phyloP scores from a whole-genome alignment of 2,329 filamentous ascomycete genomes.

The Cryoendolithus antarcticus region DNA sequence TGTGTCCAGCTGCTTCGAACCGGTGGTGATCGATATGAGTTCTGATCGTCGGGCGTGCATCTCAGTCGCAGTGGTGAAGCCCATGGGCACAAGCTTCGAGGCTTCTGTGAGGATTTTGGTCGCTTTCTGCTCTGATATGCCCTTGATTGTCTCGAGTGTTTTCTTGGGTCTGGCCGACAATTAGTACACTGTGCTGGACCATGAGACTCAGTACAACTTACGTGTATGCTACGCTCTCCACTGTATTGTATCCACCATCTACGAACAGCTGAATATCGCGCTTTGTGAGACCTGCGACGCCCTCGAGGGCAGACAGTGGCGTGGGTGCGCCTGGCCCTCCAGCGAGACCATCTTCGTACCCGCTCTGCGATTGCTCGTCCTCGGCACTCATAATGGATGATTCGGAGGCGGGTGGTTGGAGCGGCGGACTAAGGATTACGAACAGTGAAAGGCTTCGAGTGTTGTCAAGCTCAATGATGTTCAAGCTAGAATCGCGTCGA shows the following conservation, averaged over 20 bases:
- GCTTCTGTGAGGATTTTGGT: slow-evolving; percentile 83
- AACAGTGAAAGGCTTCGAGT: no score
- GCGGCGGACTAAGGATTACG: no score
- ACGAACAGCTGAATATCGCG: slow-evolving; percentile 42
- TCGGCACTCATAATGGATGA: slow-evolving; percentile 32
- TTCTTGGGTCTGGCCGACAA: slow-evolving; percentile 45
- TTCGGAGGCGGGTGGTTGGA: no score
- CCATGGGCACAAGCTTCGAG: slow-evolving; percentile 94
- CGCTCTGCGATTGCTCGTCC: slow-evolving; percentile 56
- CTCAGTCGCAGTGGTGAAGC: slow-evolving; percentile 95
- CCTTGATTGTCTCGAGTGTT: slow-evolving; percentile 86
- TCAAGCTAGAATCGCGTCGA: no score
- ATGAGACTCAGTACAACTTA: slow-evolving; percentile 30
- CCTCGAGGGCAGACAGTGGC: slow-evolving; percentile 74
- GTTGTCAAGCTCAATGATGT: no score
- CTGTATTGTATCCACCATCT: slow-evolving; percentile 87
- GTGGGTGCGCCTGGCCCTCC: slow-evolving; percentile 88
- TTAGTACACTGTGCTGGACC: neutral
- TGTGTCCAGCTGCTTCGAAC: slow-evolving; percentile 94
- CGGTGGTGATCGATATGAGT: slow-evolving; percentile 94
- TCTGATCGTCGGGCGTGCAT: slow-evolving; percentile 97
- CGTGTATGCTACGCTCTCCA: slow-evolving; percentile 93
- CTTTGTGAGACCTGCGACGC: slow-evolving; percentile 36
- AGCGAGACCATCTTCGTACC: slow-evolving; percentile 60
- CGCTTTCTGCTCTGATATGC: slow-evolving; percentile 94